Evolutionary conservation across 179 eudicot genomes (phyloP).

Genomic region (Beta macrorhiza): DNA sequence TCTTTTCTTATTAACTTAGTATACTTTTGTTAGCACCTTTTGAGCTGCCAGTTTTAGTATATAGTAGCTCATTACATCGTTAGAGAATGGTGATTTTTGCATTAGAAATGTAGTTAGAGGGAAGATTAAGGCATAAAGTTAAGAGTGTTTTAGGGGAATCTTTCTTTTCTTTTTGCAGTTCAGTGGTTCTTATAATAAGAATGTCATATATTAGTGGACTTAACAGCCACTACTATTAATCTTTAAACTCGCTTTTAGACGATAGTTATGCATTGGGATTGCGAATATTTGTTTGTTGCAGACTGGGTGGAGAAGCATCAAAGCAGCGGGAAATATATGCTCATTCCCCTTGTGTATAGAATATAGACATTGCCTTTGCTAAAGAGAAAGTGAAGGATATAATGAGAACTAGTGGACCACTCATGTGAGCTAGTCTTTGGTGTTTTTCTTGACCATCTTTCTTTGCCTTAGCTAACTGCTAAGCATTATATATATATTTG

Average conservation of each 20-base stretch:
- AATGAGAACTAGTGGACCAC: constrained; percentile 29
- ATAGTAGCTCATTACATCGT: background rate
- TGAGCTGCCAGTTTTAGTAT: background rate
- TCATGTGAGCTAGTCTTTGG: constrained; percentile 19
- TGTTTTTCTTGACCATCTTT: constrained; percentile 31
- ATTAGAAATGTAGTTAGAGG: background rate
- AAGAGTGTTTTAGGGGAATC: constrained; percentile 10
- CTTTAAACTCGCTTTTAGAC: background rate
- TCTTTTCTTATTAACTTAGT: background rate
- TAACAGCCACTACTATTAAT: background rate
- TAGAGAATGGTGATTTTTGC: background rate
- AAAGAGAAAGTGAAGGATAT: constrained; percentile 31
- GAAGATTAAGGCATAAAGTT: background rate
- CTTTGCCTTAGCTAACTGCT: constrained; percentile 14
- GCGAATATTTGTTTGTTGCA: constrained; percentile 19
- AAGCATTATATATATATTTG: background rate
- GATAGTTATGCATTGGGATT: constrained; percentile 7
- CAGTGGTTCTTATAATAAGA: background rate
- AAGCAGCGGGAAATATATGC: constrained; percentile 4
- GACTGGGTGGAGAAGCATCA: constrained; percentile 5
- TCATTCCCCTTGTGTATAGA: background rate
- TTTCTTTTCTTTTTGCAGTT: background rate
- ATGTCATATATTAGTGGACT: background rate
- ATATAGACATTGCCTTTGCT: constrained; percentile 15
- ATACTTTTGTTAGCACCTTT: background rate